phyloP scores from a whole-genome alignment of 305 asterid genomes.

The Coffea humblotiana region DNA sequence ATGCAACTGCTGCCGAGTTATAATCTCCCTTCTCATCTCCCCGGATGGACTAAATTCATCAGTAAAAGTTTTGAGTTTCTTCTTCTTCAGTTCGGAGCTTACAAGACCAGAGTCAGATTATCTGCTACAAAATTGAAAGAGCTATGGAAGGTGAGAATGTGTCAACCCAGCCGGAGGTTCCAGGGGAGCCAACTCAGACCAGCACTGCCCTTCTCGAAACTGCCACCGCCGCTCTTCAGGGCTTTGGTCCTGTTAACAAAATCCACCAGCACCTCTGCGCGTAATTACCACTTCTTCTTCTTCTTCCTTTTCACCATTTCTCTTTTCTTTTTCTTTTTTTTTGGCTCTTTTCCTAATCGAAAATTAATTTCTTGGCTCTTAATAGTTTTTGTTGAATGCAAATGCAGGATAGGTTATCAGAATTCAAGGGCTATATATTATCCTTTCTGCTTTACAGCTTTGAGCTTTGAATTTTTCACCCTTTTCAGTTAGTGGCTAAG shows the following conservation, averaged over 20 bases:
- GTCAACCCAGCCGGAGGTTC: conserved; percentile 51
- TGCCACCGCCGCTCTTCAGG: conserved; percentile 74
- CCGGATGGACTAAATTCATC: too few relatives aligned
- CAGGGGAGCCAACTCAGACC: conserved; percentile 68
- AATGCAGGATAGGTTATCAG: too few relatives aligned
- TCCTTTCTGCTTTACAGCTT: not conserved
- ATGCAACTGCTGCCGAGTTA: conserved; percentile 9
- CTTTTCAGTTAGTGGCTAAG: not conserved
- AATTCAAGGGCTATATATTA: too few relatives aligned
- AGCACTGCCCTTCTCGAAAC: conserved; percentile 64
- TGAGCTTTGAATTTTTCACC: not conserved
- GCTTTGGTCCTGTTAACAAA: conserved; percentile 77
- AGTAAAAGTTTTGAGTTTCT: too few relatives aligned
- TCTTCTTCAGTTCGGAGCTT: too few relatives aligned
- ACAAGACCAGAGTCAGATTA: not conserved
- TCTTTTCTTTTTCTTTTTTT: too few relatives aligned
- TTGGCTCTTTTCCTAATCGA: too few relatives aligned
- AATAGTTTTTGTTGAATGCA: too few relatives aligned
- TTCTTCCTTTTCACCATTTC: too few relatives aligned
- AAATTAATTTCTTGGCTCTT: too few relatives aligned
- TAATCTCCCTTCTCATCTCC: too few relatives aligned
- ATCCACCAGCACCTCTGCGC: conserved; percentile 98
- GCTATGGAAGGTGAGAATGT: conserved; percentile 57
- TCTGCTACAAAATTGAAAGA: not conserved
- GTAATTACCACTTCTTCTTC: conserved; percentile 19